A percentile compares a stretch with the other conserved stretches of the same genome.
Evolutionary conservation across 495 filamentous ascomycete species (phyloP).

Genomic region (Hyaloscypha bicolor): DNA sequence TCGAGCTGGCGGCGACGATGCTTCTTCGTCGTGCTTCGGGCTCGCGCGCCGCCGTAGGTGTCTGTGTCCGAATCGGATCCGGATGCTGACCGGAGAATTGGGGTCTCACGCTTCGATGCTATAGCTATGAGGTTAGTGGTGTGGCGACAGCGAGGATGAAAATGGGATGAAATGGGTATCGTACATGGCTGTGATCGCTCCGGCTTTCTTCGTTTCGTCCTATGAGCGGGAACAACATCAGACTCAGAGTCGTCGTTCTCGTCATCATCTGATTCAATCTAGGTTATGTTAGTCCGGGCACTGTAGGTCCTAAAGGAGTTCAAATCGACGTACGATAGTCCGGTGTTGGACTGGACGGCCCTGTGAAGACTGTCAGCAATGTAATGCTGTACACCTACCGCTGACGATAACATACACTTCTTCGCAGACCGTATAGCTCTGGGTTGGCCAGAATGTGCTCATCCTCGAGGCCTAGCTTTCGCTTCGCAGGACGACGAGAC

Average conservation of each 20-base stretch:
- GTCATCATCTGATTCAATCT: slow-evolving; percentile 36
- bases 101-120: slow-evolving; percentile 71
- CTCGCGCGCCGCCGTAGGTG: slow-evolving; percentile 74
- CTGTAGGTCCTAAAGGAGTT: not conserved
- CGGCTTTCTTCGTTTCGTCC: slow-evolving; percentile 50
- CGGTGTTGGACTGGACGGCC: slow-evolving; percentile 53
- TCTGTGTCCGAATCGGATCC: slow-evolving; percentile 68
- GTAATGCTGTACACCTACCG: slow-evolving; percentile 49
- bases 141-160: slow-evolving; percentile 23
- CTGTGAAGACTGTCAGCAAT: slow-evolving; percentile 35
- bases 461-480: slow-evolving; percentile 71
- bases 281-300: slow-evolving; percentile 20
- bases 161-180: slow-evolving; percentile 22
- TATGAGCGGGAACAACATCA: slow-evolving; percentile 55
- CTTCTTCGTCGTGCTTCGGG: slow-evolving; percentile 68
- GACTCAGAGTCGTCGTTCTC: slow-evolving; percentile 72
- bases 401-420: slow-evolving; percentile 71
- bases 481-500: slow-evolving; percentile 67
- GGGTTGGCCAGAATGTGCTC: slow-evolving; percentile 88
- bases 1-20: slow-evolving; percentile 68
- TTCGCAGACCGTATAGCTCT: slow-evolving; percentile 90
- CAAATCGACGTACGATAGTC: slow-evolving; percentile 46
- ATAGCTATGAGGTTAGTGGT: slow-evolving; percentile 10
- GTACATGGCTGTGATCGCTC: slow-evolving; percentile 52
- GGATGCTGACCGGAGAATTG: slow-evolving; percentile 56